Base-by-base conservation (phyloP, 2,329 filamentous ascomycete genomes). In the Lizonia empirigonia region DNA sequence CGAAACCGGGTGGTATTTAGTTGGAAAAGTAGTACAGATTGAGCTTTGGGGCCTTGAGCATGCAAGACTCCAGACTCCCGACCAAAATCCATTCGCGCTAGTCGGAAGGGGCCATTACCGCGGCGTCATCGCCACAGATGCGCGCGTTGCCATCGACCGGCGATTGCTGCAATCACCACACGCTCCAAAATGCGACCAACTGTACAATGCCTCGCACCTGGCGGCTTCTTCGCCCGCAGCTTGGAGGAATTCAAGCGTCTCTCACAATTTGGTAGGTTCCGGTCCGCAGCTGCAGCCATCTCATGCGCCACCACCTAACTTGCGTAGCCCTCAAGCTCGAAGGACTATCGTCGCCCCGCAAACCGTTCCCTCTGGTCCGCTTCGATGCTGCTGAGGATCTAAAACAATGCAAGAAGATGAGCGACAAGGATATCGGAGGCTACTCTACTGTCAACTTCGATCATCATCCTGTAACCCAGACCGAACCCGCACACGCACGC, bases 351-450 rank as follows among this genome's bases (percentile, higher is more conserved):
- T 81, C 81, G 20, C 83, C 88, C 19, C 80, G 79, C 1, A 83
- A 82, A 19, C 86, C 89, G 1, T 84, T 83, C 52, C 77, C 81
- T 6, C 80, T 94, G 26, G 82, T 87, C 65, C 76, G 79, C 60
- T 93, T 93, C 75, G 76, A 81, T 34, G 56, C 72, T 10, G 70
- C 75, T 6, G 72, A 76, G 29, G 74, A 76, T 12, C 59, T 79
- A 37, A 65, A 73, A 16, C 62, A 58, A 49, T 80, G 79, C 72
- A 94, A 96, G 72, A 79, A 89, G 59, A 94, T 97, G 86, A 89
- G 87, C 60, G 93, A 99, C 72, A 80, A 80, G 50, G 88, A 93
- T 65, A 90, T 96, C 19, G 93, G 93, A 56, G 94, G 93, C 51
- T 92, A 85, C 76, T 96, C 92, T 26, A 83, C 83, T 15, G 88